Conservation (phyloP, 2,329 filamentous ascomycete genomes). For the Helotiales sp. region DNA sequence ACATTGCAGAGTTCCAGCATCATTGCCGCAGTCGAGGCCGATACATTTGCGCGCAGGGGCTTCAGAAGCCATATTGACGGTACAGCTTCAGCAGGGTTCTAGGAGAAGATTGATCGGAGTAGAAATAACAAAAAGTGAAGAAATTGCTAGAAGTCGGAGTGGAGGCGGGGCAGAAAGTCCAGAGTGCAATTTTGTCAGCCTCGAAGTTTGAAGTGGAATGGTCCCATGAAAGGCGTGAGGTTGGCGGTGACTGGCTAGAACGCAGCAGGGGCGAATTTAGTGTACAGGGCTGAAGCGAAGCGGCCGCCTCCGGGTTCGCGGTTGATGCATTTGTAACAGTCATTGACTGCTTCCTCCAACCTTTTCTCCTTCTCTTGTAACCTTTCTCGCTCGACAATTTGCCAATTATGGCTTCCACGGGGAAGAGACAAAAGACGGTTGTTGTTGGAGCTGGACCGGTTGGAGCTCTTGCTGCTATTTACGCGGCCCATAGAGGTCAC, state of each 20-base stretch:
- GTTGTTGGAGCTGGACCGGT: conserved; percentile 94
- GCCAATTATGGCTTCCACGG: conserved; percentile 4
- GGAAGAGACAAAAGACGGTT: conserved; percentile 56
- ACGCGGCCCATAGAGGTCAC: conserved; percentile 86
- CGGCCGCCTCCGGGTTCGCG: not conserved
- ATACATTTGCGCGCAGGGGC: conserved; percentile 70
- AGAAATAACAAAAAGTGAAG: not conserved
- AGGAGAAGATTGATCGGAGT: not conserved
- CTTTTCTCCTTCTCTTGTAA: not conserved
- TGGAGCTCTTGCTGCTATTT: conserved; percentile 87
- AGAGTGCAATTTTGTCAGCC: conserved; percentile 33
- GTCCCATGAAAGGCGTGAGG: conserved; percentile 19
- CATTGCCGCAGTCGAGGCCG: conserved; percentile 83
- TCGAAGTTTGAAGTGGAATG: conserved; percentile 1
- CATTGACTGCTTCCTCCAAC: conserved; percentile 18
- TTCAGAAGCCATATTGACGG: conserved; percentile 45
- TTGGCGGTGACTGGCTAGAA: conserved; percentile 14
- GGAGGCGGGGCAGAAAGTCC: conserved; percentile 29
- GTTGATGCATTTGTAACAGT: conserved; percentile 27
- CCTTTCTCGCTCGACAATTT: conserved; percentile 7
- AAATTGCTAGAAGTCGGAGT: conserved; percentile 2
- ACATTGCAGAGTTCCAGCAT: conserved; percentile 86
- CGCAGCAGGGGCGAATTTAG: conserved; percentile 20
- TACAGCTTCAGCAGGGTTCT: not conserved
- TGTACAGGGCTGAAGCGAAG: not conserved